Percentiles rank a stretch among this genome's conserved stretches.
phyloP scores from a whole-genome alignment of 202 grass and related monocot species.

The Miscanthus sacchariflorus region DNA sequence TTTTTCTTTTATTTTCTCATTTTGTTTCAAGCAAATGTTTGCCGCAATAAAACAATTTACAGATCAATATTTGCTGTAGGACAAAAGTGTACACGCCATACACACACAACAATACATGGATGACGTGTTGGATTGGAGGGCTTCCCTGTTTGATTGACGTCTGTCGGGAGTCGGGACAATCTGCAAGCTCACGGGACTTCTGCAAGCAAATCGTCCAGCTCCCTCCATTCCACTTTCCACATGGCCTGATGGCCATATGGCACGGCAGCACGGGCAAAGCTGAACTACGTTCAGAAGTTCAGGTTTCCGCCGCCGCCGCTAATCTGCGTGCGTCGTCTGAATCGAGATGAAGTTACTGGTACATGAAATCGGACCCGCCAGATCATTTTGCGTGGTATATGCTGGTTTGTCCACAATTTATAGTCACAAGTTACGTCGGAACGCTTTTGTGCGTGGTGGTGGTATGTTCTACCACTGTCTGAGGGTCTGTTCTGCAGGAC shows the following conservation, averaged over 20 bases:
- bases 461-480: too few species aligned
- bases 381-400: background rate
- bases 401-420: background rate
- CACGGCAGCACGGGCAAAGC: background rate
- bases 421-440: background rate
- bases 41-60: background rate
- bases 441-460: too few species aligned
- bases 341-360: background rate
- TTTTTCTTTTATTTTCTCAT: background rate
- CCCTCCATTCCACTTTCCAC: background rate
- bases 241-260: background rate
- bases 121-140: slow-evolving; percentile 32
- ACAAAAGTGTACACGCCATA: slow-evolving; percentile 1
- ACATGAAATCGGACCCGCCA: background rate
- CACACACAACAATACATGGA: background rate
- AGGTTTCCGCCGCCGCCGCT: background rate
- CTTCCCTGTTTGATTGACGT: background rate
- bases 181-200: slow-evolving; percentile 37
- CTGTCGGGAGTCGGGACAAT: slow-evolving; percentile 45
- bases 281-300: background rate
- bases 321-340: slow-evolving; percentile 8
- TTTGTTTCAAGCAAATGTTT: background rate
- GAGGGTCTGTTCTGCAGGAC: too few species aligned
- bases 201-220: too few species aligned
- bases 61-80: slow-evolving; percentile 21